Evolutionary conservation across 805 yeast species (phyloP).

Genomic region (Barnettozyma vustinii): DNA sequence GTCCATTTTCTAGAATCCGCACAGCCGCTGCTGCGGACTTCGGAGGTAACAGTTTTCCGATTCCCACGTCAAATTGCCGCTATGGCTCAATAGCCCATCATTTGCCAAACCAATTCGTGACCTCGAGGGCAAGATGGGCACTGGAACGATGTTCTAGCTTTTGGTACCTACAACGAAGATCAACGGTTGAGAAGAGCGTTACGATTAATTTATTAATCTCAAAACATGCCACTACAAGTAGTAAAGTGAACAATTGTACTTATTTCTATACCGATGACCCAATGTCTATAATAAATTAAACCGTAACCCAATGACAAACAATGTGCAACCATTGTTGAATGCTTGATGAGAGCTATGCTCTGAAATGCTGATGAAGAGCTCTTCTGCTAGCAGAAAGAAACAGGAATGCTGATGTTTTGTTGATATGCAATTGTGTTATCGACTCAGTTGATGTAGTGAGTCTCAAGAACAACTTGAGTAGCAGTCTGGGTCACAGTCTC

Average conservation of each 20-base stretch:
- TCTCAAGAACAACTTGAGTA: conserved; percentile 22
- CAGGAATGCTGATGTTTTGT: background rate
- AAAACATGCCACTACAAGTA: background rate
- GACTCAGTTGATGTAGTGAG: conserved; percentile 16
- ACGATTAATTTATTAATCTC: no score
- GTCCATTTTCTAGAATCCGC: no score
- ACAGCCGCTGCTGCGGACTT: no score
- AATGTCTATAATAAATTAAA: background rate
- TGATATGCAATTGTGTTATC: background rate
- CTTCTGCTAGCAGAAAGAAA: background rate
- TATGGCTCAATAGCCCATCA: no score
- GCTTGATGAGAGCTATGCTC: background rate
- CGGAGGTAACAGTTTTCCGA: no score
- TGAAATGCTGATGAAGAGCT: background rate
- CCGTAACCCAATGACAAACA: background rate
- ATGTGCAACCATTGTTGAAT: background rate
- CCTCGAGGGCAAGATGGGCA: no score
- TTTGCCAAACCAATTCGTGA: no score
- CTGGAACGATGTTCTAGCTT: no score
- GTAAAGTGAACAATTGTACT: background rate
- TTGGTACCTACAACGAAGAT: no score
- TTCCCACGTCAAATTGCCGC: no score
- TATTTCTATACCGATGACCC: background rate
- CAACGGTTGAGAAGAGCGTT: no score
- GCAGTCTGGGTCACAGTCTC: conserved; percentile 22